These are phyloP conservation scores for Erysimum cheiranthoides DNA, from an alignment of 345 rosid genomes.

Conservation along the genomic window DNA sequence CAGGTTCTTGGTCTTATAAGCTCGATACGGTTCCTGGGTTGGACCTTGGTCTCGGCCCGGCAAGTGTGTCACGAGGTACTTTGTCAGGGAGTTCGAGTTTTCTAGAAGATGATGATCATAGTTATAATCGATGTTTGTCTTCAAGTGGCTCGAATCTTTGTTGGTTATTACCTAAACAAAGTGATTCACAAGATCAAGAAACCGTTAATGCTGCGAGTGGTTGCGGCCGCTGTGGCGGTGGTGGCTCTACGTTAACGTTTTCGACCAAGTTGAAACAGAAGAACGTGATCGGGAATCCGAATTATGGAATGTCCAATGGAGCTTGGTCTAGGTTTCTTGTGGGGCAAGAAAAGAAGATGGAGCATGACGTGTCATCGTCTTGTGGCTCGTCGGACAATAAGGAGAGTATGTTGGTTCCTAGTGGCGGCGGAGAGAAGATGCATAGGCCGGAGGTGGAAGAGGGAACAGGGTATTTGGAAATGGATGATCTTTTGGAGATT, in stretches of 20 bases:
- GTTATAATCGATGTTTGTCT: neutral
- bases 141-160: conserved; percentile 38
- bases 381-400: conserved; percentile 39
- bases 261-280: conserved; percentile 22
- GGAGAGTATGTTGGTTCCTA: conserved; percentile 28
- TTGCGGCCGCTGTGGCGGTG: neutral
- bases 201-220: conserved; percentile 17
- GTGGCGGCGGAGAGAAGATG: conserved; percentile 30
- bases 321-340: conserved; percentile 39
- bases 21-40: conserved; percentile 28
- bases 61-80: conserved; percentile 29
- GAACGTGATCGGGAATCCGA: neutral
- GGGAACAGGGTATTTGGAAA: conserved; percentile 41
- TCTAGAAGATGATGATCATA: conserved; percentile 19
- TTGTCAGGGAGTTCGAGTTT: conserved; percentile 32
- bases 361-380: conserved; percentile 31
- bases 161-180: conserved; percentile 44
- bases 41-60: conserved; percentile 41
- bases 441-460: conserved; percentile 37
- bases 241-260: conserved; percentile 8
- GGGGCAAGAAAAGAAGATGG: conserved; percentile 37
- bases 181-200: conserved; percentile 29
- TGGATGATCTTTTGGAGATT: conserved; percentile 46
- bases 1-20: conserved; percentile 31
- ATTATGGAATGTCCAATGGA: conserved; percentile 23